Evolutionary conservation across 345 rosid genomes (phyloP).

Genomic region (Lepidium africanum): DNA sequence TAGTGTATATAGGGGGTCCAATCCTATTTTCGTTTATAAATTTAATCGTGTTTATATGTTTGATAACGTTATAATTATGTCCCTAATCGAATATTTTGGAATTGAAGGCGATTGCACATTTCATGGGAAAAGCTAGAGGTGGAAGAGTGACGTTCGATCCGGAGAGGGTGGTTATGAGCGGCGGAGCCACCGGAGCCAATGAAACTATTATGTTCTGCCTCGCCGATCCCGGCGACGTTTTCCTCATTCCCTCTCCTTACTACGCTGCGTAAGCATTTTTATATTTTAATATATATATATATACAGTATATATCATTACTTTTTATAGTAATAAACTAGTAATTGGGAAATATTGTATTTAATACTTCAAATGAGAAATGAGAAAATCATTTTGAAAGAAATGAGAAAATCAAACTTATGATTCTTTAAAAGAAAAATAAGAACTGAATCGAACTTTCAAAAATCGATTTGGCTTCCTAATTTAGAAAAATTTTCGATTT

Average conservation of each 20-base stretch:
- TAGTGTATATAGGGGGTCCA: background rate
- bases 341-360: too few species aligned
- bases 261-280: slow-evolving; percentile 57
- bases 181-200: slow-evolving; percentile 88
- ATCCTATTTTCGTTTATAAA: background rate
- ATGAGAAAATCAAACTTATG: too few species aligned
- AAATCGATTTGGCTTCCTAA: too few species aligned
- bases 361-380: too few species aligned
- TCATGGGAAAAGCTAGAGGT: slow-evolving; percentile 69
- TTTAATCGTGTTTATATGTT: background rate
- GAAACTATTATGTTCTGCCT: slow-evolving; percentile 75
- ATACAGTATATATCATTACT: too few species aligned
- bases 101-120: slow-evolving; percentile 62
- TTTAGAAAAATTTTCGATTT: too few species aligned
- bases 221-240: slow-evolving; percentile 82
- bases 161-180: slow-evolving; percentile 66
- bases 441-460: too few species aligned
- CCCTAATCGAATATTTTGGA: background rate
- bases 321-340: too few species aligned
- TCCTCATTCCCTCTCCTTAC: slow-evolving; percentile 74
- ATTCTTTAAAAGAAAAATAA: too few species aligned
- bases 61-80: background rate
- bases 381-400: too few species aligned
- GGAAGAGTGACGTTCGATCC: slow-evolving; percentile 56
- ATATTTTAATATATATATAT: too few species aligned